phyloP scores from a whole-genome alignment of 306 rosid genomes.

The Prunus padus region DNA sequence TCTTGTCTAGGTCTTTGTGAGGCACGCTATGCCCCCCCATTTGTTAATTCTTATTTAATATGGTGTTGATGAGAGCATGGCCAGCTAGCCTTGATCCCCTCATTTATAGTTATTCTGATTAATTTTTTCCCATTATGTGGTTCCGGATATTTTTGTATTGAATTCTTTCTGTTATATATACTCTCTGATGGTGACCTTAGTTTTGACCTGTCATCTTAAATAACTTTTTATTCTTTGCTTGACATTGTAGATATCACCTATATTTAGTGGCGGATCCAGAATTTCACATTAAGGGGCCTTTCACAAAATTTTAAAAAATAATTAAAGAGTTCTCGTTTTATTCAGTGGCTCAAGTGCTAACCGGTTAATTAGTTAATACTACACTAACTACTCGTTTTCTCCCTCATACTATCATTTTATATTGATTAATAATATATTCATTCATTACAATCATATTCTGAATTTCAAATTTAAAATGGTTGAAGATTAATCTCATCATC shows the following conservation, averaged over 20 bases:
- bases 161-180: neutral
- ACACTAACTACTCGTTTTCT: too few species aligned
- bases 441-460: too few species aligned
- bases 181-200: conserved; percentile 16
- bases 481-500: too few species aligned
- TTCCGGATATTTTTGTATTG: neutral
- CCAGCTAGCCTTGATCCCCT: neutral
- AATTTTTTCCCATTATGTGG: neutral
- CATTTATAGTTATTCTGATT: neutral
- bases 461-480: too few species aligned
- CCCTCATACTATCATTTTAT: too few species aligned
- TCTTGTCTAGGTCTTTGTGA: neutral
- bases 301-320: too few species aligned
- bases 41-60: neutral
- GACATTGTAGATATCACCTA: neutral
- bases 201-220: conserved; percentile 12
- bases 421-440: too few species aligned
- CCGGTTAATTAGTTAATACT: too few species aligned
- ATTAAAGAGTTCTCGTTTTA: too few species aligned
- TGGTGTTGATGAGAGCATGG: neutral
- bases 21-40: neutral
- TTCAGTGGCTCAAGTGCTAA: too few species aligned
- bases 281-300: too few species aligned
- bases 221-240: neutral
- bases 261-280: neutral